Evolutionary conservation across 139 green algal genomes (phyloP), one percentile per base, ranked within the genome.

Genomic region (Trebouxia sp.): DNA sequence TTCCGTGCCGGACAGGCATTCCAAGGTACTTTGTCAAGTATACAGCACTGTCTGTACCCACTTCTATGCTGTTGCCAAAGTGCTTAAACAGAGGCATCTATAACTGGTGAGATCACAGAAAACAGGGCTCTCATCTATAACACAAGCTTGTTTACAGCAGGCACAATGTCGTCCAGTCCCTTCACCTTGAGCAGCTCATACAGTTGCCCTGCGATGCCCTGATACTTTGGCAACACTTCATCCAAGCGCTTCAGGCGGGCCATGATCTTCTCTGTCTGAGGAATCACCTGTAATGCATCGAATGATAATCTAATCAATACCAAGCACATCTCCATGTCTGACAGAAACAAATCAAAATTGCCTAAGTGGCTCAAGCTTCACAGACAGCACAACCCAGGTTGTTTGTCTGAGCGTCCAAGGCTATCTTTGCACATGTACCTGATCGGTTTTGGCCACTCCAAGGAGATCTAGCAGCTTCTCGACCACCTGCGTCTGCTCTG

Each of bases 151-250:
- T 15, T 56, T 14, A 89, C 65, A 22, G 88, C 82, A 20, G 88
- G 88, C 37, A 92, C 72, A 3, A 92, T 38, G 3, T 90, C 84
- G 1, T 92, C 88, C 82, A 89, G 65, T 11, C 48, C 50, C 0
- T 66, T 80, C 24, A 85, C 80, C 7, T 81, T 56, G 58, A 92
- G 83, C 69, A 85, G n/a, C 38, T 90, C 86, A 9, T 86, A 85
- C 66, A 92, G 69, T 69, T 90, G 82, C 15, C 67, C 78, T 4
- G 86, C 76, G 24, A 90, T 35, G 5, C 58, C 35, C 67, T 90
- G 86, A 69, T 92, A 89, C 0, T 80, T 82, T 5, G 88, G 88
- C 28, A 92, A 75, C 28, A 90, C 83, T 41, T 87, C 84, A n/a
- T 92, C 88, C n/a, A 90, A 62, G 5, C 81, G 79, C 41, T 66